phyloP scores from a whole-genome alignment of 139 green algal species.

The Chlorella ohadii region DNA sequence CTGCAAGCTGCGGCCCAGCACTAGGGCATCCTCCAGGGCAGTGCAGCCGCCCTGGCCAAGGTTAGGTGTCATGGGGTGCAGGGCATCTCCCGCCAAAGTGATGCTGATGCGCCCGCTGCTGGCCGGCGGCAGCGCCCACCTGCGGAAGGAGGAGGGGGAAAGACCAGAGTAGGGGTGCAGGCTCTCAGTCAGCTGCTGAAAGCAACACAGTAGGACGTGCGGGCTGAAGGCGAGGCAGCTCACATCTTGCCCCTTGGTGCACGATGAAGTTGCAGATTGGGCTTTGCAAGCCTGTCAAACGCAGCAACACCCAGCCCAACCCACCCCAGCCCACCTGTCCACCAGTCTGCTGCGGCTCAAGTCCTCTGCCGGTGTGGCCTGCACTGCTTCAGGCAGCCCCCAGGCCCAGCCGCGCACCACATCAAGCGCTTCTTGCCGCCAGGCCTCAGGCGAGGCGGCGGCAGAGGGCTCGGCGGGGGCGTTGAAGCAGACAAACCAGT shows the following conservation, averaged over 20 bases:
- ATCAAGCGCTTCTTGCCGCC: slow-evolving; percentile 49
- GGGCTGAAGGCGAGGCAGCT: too few species aligned
- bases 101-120: slow-evolving; percentile 44
- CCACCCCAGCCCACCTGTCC: slow-evolving; percentile 53
- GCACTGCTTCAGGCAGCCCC: slow-evolving; percentile 51
- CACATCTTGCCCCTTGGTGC: too few species aligned
- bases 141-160: neutral
- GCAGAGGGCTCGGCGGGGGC: neutral
- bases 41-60: slow-evolving; percentile 69
- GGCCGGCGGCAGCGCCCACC: slow-evolving; percentile 36
- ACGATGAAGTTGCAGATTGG: too few species aligned
- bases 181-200: neutral
- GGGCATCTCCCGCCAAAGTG: slow-evolving; percentile 79
- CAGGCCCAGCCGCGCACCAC: slow-evolving; percentile 61
- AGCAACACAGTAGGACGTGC: too few species aligned
- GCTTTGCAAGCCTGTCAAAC: too few species aligned
- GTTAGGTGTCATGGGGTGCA: slow-evolving; percentile 87
- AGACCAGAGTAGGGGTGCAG: neutral
- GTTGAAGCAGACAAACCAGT: slow-evolving; percentile 74
- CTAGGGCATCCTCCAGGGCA: slow-evolving; percentile 78
- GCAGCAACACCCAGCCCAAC: neutral
- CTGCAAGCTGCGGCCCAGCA: slow-evolving; percentile 57
- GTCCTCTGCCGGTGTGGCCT: slow-evolving; percentile 43
- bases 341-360: slow-evolving; percentile 56
- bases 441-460: slow-evolving; percentile 11